Conservation (phyloP, 2,329 filamentous ascomycete genomes). For the Talaromyces funiculosus region DNA sequence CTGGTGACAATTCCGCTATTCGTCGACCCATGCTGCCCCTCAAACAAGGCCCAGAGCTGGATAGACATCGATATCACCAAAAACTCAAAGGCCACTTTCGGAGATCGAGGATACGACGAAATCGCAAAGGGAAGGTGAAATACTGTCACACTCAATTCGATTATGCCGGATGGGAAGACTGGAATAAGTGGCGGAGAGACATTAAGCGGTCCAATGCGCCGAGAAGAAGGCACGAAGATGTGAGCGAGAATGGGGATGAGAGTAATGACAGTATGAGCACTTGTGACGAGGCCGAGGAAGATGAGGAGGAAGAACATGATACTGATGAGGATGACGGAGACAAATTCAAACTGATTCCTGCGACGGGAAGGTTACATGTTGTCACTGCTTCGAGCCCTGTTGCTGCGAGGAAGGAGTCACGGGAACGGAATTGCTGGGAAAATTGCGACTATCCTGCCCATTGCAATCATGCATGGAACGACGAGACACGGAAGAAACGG, state of each 20-base stretch:
- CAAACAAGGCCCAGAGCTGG: not conserved
- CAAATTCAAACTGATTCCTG: not conserved
- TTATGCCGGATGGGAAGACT: constrained; percentile 47
- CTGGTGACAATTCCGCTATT: not conserved
- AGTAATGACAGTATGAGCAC: not conserved
- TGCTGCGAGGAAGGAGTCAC: not conserved
- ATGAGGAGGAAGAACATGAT: not conserved
- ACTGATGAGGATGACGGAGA: not conserved
- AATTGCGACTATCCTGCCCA: constrained; percentile 13
- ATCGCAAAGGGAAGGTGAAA: not conserved
- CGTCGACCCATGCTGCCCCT: not conserved
- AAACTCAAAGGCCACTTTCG: not conserved
- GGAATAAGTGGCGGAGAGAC: constrained; percentile 38
- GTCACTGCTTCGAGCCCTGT: not conserved
- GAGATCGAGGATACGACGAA: not conserved
- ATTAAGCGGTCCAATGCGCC: not conserved
- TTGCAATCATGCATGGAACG: constrained; percentile 4
- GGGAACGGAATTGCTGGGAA: constrained; percentile 4
- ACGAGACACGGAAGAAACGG: too few species aligned
- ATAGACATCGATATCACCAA: not conserved
- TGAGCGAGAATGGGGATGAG: not conserved
- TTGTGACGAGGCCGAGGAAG: not conserved
- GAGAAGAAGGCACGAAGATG: constrained; percentile 11
- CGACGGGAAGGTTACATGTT: not conserved
- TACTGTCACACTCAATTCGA: constrained; percentile 48